phyloP scores from a whole-genome alignment of 805 yeast genomes.

The Danielozyma ontarioensis region DNA sequence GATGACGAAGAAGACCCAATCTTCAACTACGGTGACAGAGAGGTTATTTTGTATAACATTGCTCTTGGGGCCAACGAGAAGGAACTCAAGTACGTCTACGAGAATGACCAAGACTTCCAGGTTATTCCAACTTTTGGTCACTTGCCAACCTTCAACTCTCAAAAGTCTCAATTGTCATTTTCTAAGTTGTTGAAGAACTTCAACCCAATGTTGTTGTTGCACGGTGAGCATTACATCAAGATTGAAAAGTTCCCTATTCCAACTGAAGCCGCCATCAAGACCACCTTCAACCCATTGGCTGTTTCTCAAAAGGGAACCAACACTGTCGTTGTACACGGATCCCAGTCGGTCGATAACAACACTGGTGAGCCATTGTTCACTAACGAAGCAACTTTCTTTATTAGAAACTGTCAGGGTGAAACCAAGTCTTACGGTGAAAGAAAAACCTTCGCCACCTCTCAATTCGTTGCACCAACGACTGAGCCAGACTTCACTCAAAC shows the following conservation, averaged over 20 bases:
- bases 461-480: conserved; percentile 55
- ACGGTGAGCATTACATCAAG: conserved; percentile 92
- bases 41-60: conserved; percentile 77
- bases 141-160: conserved; percentile 72
- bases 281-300: conserved; percentile 64
- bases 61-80: conserved; percentile 81
- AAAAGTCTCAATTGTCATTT: conserved; percentile 52
- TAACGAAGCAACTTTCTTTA: conserved; percentile 80
- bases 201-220: conserved; percentile 84
- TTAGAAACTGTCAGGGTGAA: conserved; percentile 66
- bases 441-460: conserved; percentile 55
- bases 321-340: conserved; percentile 71
- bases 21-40: conserved; percentile 60
- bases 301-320: conserved; percentile 82
- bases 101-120: conserved; percentile 70
- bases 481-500: conserved; percentile 63
- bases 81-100: conserved; percentile 78
- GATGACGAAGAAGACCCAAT: conserved; percentile 37
- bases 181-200: conserved; percentile 66
- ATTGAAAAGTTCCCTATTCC: conserved; percentile 75
- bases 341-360: conserved; percentile 59
- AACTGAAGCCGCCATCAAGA: conserved; percentile 55
- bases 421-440: conserved; percentile 45
- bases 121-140: conserved; percentile 89
- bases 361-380: conserved; percentile 70